A percentile compares a stretch with the other conserved stretches of the same genome.
These are phyloP conservation scores for Phytopythium oedochilum DNA, from an alignment of 352 stramenopile genomes.

Conservation along the genomic window DNA sequence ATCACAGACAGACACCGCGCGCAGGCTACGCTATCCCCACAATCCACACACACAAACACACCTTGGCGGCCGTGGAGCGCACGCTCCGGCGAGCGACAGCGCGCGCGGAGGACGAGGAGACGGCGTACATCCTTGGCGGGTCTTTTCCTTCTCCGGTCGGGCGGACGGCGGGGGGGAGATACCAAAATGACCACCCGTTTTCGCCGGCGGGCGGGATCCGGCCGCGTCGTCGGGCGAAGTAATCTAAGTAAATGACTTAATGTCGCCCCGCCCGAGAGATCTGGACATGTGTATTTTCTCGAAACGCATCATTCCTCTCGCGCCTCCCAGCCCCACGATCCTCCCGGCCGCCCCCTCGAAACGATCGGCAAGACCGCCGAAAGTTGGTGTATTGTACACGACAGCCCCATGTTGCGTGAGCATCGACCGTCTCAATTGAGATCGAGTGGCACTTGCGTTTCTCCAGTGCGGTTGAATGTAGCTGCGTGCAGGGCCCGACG, in stretches of 20 bases:
- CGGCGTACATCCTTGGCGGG: slow-evolving; percentile 42
- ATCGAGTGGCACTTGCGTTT: background rate
- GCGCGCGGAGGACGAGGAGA: slow-evolving; percentile 51
- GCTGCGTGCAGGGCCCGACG: background rate
- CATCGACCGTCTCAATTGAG: background rate
- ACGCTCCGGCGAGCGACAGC: slow-evolving; percentile 57
- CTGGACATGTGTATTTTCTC: background rate
- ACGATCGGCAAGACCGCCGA: background rate
- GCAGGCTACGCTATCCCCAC: no score
- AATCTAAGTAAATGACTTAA: slow-evolving; percentile 20
- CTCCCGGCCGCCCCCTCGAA: background rate
- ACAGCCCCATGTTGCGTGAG: background rate
- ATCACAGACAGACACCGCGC: no score
- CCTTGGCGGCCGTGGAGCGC: slow-evolving; percentile 60
- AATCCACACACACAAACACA: no score
- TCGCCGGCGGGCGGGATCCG: background rate
- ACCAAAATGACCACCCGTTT: slow-evolving; percentile 71
- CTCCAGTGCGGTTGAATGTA: background rate
- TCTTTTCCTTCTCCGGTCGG: slow-evolving; percentile 17
- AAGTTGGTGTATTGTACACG: slow-evolving; percentile 1
- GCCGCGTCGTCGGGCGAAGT: background rate
- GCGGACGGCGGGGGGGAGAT: slow-evolving; percentile 50
- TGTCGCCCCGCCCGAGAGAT: slow-evolving; percentile 13
- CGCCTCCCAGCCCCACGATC: background rate
- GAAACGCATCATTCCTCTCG: background rate